A percentile compares a stretch with the other conserved stretches of the same genome.
Conservation (phyloP, 2,329 filamentous ascomycete species). For the Aspergillus hiratsukae region DNA sequence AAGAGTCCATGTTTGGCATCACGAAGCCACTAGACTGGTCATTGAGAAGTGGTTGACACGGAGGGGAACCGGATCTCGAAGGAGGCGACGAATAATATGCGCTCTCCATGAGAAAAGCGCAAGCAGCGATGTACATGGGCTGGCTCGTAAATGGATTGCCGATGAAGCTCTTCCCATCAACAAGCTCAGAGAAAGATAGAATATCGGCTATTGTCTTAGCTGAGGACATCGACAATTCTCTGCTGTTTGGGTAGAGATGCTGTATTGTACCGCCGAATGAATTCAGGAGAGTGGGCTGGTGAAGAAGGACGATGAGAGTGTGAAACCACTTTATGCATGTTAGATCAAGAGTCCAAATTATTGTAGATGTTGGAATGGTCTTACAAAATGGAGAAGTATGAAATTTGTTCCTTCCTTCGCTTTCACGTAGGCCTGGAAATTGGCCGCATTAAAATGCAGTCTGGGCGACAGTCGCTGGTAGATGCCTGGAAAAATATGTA, state of each 20-base stretch:
- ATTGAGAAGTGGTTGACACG: constrained; percentile 27
- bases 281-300: constrained; percentile 77
- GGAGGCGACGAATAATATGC: constrained; percentile 63
- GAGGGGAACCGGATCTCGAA: constrained; percentile 57
- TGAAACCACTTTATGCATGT: constrained; percentile 63
- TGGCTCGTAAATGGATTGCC: constrained; percentile 87
- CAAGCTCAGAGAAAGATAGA: constrained; percentile 76
- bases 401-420: constrained; percentile 81
- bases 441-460: constrained; percentile 77
- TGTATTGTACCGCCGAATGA: constrained; percentile 67
- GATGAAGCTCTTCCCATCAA: constrained; percentile 79
- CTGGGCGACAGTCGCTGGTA: constrained; percentile 70
- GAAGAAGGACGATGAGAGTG: constrained; percentile 75
- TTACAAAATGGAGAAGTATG: constrained; percentile 69
- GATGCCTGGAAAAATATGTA: constrained; percentile 36
- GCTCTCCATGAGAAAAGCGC: constrained; percentile 81
- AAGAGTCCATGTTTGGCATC: constrained; percentile 29
- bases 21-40: constrained; percentile 33
- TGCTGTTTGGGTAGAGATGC: constrained; percentile 72
- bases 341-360: constrained; percentile 4
- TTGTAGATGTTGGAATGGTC: constrained; percentile 1
- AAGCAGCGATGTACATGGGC: constrained; percentile 87
- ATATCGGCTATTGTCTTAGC: constrained; percentile 92
- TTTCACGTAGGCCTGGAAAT: constrained; percentile 81
- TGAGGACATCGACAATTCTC: constrained; percentile 78